These are phyloP conservation scores for Adansonia madagascariensis DNA, from an alignment of 441 rosid genomes.

Conservation along the genomic window DNA sequence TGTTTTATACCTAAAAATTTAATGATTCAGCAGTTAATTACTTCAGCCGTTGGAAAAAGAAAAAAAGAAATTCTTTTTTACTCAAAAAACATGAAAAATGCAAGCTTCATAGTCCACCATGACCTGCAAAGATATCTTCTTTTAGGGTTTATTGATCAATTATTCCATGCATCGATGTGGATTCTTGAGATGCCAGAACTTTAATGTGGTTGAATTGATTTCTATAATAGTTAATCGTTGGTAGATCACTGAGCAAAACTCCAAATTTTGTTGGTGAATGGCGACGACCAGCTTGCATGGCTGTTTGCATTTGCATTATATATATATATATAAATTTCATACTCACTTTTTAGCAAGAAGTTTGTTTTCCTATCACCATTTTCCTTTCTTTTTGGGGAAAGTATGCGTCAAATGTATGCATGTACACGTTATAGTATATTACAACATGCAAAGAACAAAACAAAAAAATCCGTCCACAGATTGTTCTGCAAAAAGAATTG, in stretches of 20 bases:
- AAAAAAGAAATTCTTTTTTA: neutral
- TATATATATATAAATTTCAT: neutral
- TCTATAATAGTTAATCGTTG: slow-evolving; percentile 16
- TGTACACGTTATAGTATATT: neutral
- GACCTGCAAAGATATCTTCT: neutral
- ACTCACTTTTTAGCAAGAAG: slow-evolving; percentile 6
- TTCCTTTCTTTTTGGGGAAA: slow-evolving; percentile 23
- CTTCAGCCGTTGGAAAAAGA: neutral
- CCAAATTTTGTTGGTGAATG: slow-evolving; percentile 22
- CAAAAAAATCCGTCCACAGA: neutral
- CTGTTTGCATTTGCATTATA: neutral
- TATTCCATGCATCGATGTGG: neutral
- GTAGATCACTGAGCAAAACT: slow-evolving; percentile 13
- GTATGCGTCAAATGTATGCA: slow-evolving; percentile 5
- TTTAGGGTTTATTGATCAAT: neutral
- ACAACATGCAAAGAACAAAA: neutral
- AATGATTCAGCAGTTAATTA: neutral
- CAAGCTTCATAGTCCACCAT: neutral
- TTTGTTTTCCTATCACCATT: slow-evolving; percentile 20
- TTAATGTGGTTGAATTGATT: slow-evolving; percentile 23
- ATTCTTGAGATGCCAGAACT: neutral
- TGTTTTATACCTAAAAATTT: slow-evolving; percentile 11
- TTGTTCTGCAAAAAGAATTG: slow-evolving; percentile 18
- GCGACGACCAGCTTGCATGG: neutral
- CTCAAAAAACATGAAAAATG: neutral